Base-by-base conservation (phyloP, 768 basidiomycete species). In the Amanita phalloides region DNA sequence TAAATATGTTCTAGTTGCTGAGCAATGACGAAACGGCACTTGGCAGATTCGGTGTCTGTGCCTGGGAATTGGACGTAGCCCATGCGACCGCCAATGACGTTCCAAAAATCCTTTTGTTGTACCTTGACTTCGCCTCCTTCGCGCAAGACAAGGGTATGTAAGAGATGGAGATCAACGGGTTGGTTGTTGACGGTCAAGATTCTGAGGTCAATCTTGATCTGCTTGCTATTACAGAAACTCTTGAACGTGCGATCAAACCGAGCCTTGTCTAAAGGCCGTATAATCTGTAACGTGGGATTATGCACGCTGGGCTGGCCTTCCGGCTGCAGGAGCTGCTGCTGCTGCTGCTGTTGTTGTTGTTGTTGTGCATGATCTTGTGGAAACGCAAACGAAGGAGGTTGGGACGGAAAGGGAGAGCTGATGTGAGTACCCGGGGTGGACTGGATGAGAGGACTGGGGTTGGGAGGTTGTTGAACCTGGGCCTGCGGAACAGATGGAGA, bases 31-130 rank as follows among this genome's bases (percentile, higher is more conserved):
- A 84, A 84, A 3, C 81, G 81, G 25, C 75, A 73, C 57, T 76
- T 80, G 4, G 77, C 70, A 9, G 85, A 83, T 54, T 85, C 81
- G 3, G 69, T 63, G 1, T 77, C 81, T 9, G 67, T 76, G 3
- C 73, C 82, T 2, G 81, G 81, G 56, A 86, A 84, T 49, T 81
- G 73, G 2, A 81, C 72, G 58, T 82, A 78, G 14, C 79, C 81
- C 64, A 89, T 70, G 21, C 73, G 75, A n/a, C 75, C 86, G 14
- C 77, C 86, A 51, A 89, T 77, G 42, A 82, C 67, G 13, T 75
- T 59, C 86, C 86, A 88, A 53, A 71, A 55, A 32, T 85, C 83
- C 44, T 74, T 73, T 52, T 67, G 65, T 23, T 68, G 68, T 10
- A 83, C 76, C 53, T 71, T 72, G 13, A 51, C 35, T 39, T 60